Base-by-base conservation (phyloP, 192 early-diverging fungal species). In the Umbelopsis ramanniana region DNA sequence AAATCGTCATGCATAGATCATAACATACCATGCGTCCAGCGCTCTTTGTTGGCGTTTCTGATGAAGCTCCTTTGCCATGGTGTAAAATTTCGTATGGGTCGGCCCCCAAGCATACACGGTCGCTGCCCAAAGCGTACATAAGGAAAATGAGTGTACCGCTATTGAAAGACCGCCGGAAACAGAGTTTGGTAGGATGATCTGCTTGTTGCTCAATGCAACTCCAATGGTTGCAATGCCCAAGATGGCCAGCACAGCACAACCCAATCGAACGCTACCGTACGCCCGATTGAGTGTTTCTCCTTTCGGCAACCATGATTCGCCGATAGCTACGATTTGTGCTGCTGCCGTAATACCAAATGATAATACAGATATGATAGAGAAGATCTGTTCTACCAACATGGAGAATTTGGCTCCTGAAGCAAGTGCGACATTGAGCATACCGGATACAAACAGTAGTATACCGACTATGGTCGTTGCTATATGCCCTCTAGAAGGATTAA, bases 11-110 rank as follows among this genome's bases (percentile, higher is more conserved):
- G 4, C 33, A 12, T 29, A 63, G 23, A 26, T 63, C 57, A 63
- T 63, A 37, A 26, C 57, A 63, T 63, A 63, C 57, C 57, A 63
- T 35, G 57, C 57, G 57, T 63, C 57, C 57, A 29, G 57, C 57
- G 57, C 57, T 63, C 57, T 22, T 63, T 29, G 12, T 17, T 38
- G 57, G 29, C 29, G 57, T 37, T 63, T 19, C 17, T 37, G 19
- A 37, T 19, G 19, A 29, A 29, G 3, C 0, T 29, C 29, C 26
- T 37, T 37, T 29, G 57, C 33, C 15, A 14, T 29, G 26, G 4
- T 15, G 14, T 29, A 63, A 4, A 3, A 6, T 37, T 63, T 37
- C 6, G 29, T 35, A 63, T 63, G 57, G 12, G 26, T 63, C 12
- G 57, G 57, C 17, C 35, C 24, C 57, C 57, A 63, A 15, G 57